phyloP scores from a whole-genome alignment of 1,284 basidiomycete genomes.

The Puccinia sorghi region DNA sequence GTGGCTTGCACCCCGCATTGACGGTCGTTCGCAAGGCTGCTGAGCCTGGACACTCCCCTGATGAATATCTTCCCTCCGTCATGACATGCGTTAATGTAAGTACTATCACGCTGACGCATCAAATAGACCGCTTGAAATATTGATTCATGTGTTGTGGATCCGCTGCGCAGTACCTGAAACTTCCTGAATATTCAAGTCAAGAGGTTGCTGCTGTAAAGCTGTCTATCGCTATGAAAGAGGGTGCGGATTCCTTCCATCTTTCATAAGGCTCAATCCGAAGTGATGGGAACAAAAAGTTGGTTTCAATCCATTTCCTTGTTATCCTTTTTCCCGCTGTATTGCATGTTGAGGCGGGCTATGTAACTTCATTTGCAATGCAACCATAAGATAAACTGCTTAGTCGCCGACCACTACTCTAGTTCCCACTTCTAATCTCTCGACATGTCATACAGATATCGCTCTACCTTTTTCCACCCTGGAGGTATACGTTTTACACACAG shows the following conservation, averaged over 20 bases:
- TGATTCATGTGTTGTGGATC: not conserved
- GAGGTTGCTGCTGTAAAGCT: constrained; percentile 77
- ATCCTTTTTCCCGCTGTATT: constrained; percentile 2
- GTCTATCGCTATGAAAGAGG: constrained; percentile 78
- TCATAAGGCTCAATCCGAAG: constrained; percentile 64
- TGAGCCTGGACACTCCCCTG: constrained; percentile 81
- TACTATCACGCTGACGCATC: not conserved
- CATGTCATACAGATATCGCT: no score
- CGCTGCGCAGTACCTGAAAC: constrained; percentile 70
- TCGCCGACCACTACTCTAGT: no score
- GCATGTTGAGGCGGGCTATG: constrained; percentile 38
- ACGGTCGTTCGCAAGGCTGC: constrained; percentile 97
- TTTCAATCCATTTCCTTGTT: not conserved
- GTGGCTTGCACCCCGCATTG: constrained; percentile 86
- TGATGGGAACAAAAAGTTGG: constrained; percentile 1
- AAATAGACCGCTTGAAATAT: not conserved
- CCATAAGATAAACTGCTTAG: constrained; percentile 79
- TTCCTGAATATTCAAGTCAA: constrained; percentile 87
- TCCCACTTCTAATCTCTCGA: no score
- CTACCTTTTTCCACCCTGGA: no score
- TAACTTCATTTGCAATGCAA: constrained; percentile 57
- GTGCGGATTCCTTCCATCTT: constrained; percentile 90
- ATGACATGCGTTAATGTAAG: constrained; percentile 92
- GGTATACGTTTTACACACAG: no score
- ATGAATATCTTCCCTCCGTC: constrained; percentile 93